Evolutionary conservation across 257 asterid genomes (phyloP).

Genomic region (Solanum virginianum): DNA sequence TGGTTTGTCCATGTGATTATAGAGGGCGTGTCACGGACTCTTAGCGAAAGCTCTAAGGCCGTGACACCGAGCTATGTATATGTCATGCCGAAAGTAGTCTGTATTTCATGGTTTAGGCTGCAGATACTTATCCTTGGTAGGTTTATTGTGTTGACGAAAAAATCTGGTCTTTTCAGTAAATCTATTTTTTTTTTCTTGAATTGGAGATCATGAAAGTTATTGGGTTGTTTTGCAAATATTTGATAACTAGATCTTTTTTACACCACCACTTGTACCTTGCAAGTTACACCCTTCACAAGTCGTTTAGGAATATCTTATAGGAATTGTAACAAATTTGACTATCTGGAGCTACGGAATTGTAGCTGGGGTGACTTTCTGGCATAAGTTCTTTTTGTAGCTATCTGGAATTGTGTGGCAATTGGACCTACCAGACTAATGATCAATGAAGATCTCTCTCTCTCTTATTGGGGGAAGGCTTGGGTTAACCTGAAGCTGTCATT

Average conservation of each 20-base stretch:
- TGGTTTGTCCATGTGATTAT: background rate
- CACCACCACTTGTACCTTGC: background rate
- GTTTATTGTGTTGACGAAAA: background rate
- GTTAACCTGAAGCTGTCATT: background rate
- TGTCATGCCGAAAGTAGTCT: background rate
- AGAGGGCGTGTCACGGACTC: too few relatives aligned
- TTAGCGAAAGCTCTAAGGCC: too few relatives aligned
- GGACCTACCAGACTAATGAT: background rate
- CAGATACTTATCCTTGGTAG: background rate
- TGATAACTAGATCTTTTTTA: background rate
- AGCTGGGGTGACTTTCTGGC: background rate
- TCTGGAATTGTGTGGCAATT: background rate
- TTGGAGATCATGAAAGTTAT: background rate
- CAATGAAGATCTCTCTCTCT: background rate
- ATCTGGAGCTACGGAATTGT: background rate
- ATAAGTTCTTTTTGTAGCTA: background rate
- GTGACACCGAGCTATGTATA: background rate
- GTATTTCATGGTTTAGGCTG: background rate
- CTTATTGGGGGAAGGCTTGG: background rate
- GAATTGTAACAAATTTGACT: background rate
- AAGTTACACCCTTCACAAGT: background rate
- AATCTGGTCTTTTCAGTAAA: background rate
- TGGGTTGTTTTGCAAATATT: background rate
- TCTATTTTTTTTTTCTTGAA: background rate
- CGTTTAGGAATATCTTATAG: background rate